These are phyloP conservation scores for Fagus sylvatica DNA, from an alignment of 306 rosid genomes.

Conservation along the genomic window DNA sequence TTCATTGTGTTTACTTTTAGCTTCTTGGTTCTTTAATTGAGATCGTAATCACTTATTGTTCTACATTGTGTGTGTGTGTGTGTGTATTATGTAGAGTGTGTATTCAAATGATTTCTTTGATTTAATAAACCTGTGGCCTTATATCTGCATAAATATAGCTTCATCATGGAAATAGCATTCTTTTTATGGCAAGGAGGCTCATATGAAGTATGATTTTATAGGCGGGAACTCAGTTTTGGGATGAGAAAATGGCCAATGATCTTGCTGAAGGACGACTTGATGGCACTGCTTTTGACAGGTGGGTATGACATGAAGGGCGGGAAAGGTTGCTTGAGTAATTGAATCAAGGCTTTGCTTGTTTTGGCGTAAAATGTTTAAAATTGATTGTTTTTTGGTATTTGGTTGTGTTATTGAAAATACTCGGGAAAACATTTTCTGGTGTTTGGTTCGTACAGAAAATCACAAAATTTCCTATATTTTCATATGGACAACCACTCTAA, in stretches of 20 bases:
- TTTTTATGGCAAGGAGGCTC: slow-evolving; percentile 26
- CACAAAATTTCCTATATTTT: too few relatives aligned
- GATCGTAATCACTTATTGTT: background rate
- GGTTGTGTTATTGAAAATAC: too few relatives aligned
- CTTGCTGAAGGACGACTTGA: slow-evolving; percentile 83
- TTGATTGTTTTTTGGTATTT: background rate
- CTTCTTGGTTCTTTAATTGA: background rate
- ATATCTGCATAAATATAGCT: slow-evolving; percentile 13
- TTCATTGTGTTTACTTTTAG: background rate
- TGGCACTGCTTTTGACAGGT: slow-evolving; percentile 93
- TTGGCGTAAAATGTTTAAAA: background rate
- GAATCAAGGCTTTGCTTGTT: slow-evolving; percentile 1
- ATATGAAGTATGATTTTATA: slow-evolving; percentile 21
- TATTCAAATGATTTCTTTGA: background rate
- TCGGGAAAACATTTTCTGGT: too few relatives aligned
- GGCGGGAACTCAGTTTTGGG: slow-evolving; percentile 99
- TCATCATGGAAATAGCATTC: slow-evolving; percentile 13
- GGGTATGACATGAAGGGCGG: slow-evolving; percentile 24
- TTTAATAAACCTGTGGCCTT: background rate
- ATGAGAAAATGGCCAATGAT: slow-evolving; percentile 84
- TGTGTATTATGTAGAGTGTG: background rate
- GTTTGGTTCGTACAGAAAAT: too few relatives aligned
- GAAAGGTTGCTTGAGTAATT: slow-evolving; percentile 8
- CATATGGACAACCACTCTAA: too few relatives aligned
- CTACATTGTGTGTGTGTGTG: background rate